These are phyloP conservation scores for Venturia nashicola DNA, from an alignment of 2,329 filamentous ascomycete genomes.

Conservation along the genomic window DNA sequence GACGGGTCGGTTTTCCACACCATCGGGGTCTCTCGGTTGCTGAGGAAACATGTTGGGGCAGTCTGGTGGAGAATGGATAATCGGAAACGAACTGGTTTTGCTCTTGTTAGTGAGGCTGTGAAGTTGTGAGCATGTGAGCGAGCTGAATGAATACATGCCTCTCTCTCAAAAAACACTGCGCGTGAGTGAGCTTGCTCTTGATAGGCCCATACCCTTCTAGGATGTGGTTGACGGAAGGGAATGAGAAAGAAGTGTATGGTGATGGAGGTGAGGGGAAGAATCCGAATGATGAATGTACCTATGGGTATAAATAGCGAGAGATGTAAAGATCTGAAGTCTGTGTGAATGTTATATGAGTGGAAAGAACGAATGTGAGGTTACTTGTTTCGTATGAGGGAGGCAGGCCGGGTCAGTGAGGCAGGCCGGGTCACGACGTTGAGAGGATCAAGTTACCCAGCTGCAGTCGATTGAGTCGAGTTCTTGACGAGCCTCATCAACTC, in stretches of 20 bases:
- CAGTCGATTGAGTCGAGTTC: not conserved
- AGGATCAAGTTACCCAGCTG: not conserved
- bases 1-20: not conserved
- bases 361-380: not conserved
- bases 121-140: not conserved
- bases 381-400: not conserved
- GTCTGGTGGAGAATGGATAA: not conserved
- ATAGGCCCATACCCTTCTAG: not conserved
- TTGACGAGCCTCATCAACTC: not conserved
- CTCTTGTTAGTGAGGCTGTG: not conserved
- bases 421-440: not conserved
- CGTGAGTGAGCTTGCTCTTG: not conserved
- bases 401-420: not conserved
- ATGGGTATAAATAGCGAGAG: not conserved
- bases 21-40: not conserved
- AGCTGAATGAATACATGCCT: not conserved
- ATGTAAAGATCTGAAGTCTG: not conserved
- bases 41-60: not conserved
- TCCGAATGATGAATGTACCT: not conserved
- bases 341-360: not conserved
- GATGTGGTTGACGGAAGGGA: not conserved
- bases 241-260: not conserved
- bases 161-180: not conserved
- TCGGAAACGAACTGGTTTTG: not conserved
- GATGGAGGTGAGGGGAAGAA: not conserved